Evolutionary conservation across 768 basidiomycete species (phyloP), one percentile per base, ranked within the genome.

Genomic region (Rhodotorula diobovata): DNA sequence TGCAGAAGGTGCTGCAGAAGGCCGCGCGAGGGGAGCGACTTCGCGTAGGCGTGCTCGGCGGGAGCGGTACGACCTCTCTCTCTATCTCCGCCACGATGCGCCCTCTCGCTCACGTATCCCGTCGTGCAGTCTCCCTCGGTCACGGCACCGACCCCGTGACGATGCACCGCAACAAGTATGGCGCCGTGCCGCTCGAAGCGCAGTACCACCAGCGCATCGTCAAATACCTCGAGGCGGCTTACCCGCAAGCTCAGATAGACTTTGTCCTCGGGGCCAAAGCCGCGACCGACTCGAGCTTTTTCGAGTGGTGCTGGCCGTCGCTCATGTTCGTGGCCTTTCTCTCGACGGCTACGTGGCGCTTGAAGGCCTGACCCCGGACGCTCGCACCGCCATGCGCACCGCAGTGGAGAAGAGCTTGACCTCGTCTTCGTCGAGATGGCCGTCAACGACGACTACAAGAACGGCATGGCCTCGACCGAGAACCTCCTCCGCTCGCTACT

Each of bases 321-420:
- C 14, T 59, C 11, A 66, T 66, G 65, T 66, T 37, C 16, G 48
- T 32, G 11, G 2, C 39, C 30, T 9, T 54, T 55, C 48, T 6
- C 25, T 50, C 48, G 48, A 25, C 25, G 4, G 5, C 18, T 16
- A 12, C 45, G 11, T 18, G 45, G 15, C 45, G 43, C 12, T 16
- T 20, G 55, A 8, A 4, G 21, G 34, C 6, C 54, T 41, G 23
- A 65, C n/a, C n/a, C n/a, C n/a, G n/a, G n/a, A n/a, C n/a, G n/a
- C n/a, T n/a, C n/a, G n/a, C n/a, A n/a, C n/a, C 34, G 14, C 1
- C 15, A n/a, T 21, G 2, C 37, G 2, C 0, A 20, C 25, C 34
- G n/a, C 65, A 66, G 65, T 32, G 65, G 65, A 4, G 51, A 58
- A 16, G 57, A 66, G 11, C 21, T 66, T 28, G 65, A 66, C 45